Percentiles rank a stretch among this genome's conserved stretches.
phyloP scores from a whole-genome alignment of 768 basidiomycete species.

The Leccinum variicolor region DNA sequence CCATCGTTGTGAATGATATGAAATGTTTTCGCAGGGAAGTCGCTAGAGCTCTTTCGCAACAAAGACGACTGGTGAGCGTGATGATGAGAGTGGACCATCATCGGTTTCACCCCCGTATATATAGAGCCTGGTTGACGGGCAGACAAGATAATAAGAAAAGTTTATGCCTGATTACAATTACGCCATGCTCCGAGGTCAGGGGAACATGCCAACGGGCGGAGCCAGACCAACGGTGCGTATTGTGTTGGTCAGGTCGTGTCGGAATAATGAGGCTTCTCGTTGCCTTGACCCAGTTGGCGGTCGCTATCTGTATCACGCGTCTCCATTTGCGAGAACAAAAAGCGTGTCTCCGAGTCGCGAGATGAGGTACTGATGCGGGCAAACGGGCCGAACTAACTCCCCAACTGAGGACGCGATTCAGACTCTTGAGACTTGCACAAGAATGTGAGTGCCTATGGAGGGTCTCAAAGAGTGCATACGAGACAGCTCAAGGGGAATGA shows the following conservation, averaged over 20 bases:
- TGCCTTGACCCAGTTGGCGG: constrained; percentile 3
- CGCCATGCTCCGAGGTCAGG: background rate
- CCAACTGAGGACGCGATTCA: background rate
- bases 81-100: background rate
- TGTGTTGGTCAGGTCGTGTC: constrained; percentile 11
- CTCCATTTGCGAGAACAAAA: constrained; percentile 23
- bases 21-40: constrained; percentile 8
- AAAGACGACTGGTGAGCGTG: constrained; percentile 7
- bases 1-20: constrained; percentile 15
- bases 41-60: background rate
- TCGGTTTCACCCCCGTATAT: constrained; percentile 5
- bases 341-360: background rate
- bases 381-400: background rate
- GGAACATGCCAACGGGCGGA: constrained; percentile 6
- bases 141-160: constrained; percentile 16
- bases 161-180: constrained; percentile 1
- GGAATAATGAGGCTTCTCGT: background rate
- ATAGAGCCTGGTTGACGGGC: background rate
- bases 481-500: background rate
- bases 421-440: background rate
- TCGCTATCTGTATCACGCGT: constrained; percentile 1
- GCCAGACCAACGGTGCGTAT: constrained; percentile 10
- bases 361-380: background rate
- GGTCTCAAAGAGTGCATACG: background rate
- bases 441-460: background rate